Base-by-base conservation (phyloP, 345 rosid species). In the Brassica cretica region DNA sequence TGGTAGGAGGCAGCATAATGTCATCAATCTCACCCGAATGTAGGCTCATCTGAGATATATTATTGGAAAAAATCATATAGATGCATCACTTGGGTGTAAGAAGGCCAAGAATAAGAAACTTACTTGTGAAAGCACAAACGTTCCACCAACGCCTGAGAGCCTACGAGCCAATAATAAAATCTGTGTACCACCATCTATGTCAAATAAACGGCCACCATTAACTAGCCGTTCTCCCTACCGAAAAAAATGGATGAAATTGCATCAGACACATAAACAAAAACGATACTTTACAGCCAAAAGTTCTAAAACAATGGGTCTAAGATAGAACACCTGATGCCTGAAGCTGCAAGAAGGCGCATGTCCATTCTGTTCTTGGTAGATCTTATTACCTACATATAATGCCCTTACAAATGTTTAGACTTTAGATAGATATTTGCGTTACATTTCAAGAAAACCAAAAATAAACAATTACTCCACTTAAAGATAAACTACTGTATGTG, bases 181-280 rank as follows among this genome's bases (percentile, higher is more conserved):
- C 80, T 88, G 86, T 76, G 81, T 76, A 33, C 80, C 72, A 70
- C 80, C 84, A 77, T 87, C 88, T 61, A 88, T 76, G 77, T 92
- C 98, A 85, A 94, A 92, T 81, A 94, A 66, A 62, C 97, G 92
- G 46, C 91, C 96, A 76, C 97, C 98, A 75, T 79, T 88, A 64
- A 89, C 82, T 55, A 8, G 76, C 81, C 87, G 69, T 69, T 86
- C 90, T 4, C 76, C 80, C 97, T 94, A 9, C 67, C 33, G 29
- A 67, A 53, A 3, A 66, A 46, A 49, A 19, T 64, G 67, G 39
- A 81, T 73, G 66, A 69, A 60, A 68, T 12, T 63, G 12, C 51
- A 39, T 63, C 49, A 63, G 61, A 74, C 53, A 62, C 16, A 74
- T 39, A 27, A 64, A 64, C 51, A 55, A 5, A 73, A 51, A 21